A percentile compares a stretch with the other conserved stretches of the same genome.
These are phyloP conservation scores for Galeopsis tetrahit DNA, from an alignment of 257 asterid species.

Conservation along the genomic window DNA sequence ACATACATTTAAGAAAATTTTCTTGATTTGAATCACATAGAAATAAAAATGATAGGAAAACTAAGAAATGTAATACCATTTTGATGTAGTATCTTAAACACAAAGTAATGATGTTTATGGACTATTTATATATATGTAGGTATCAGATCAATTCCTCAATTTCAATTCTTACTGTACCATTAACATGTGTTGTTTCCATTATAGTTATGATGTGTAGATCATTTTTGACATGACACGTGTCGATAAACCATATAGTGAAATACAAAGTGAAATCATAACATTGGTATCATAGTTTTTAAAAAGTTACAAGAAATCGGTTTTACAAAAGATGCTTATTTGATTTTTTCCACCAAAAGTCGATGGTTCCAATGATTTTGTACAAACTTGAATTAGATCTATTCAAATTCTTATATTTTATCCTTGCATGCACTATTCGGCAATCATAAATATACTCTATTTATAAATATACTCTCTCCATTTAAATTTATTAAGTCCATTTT, in stretches of 20 bases:
- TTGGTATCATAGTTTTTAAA: no score
- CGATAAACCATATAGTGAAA: no score
- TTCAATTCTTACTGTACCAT: no score
- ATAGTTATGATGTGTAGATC: no score
- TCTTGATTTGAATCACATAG: slow-evolving; percentile 31
- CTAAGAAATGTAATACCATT: slow-evolving; percentile 21
- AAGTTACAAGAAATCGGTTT: no score
- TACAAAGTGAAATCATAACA: no score
- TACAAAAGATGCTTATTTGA: slow-evolving; percentile 12
- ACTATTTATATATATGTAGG: not conserved
- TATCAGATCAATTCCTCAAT: not conserved
- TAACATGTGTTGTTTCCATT: no score
- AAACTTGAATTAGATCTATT: not conserved
- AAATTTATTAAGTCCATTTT: no score
- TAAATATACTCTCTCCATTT: no score
- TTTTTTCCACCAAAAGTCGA: slow-evolving; percentile 15
- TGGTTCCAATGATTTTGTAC: slow-evolving; percentile 30
- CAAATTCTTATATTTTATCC: slow-evolving; percentile 1
- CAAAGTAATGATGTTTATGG: not conserved
- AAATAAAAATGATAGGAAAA: slow-evolving; percentile 14
- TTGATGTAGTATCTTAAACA: not conserved
- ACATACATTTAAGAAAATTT: slow-evolving; percentile 41
- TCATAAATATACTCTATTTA: not conserved
- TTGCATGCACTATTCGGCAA: slow-evolving; percentile 32
- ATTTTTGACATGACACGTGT: no score